Evolutionary conservation across 192 early-diverging fungal genomes (phyloP).

Genomic region (Entomortierella chlamydospora): DNA sequence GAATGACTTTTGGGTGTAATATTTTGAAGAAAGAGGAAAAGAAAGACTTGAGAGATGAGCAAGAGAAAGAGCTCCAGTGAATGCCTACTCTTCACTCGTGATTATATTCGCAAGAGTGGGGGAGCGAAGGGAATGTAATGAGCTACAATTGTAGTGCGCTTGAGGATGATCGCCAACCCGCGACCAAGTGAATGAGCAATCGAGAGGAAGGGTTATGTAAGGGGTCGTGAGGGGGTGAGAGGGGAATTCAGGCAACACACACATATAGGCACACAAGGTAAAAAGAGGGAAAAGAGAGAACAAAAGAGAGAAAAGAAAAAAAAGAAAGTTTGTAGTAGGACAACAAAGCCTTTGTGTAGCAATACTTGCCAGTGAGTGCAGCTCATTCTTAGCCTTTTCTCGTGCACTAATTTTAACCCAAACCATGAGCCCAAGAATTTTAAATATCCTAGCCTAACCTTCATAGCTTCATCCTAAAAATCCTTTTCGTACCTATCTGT

Average conservation of each 20-base stretch:
- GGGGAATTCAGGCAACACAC: neutral
- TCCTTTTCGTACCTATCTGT: too few species aligned
- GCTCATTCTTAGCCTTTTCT: too few species aligned
- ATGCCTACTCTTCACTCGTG: neutral
- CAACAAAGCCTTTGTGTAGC: neutral
- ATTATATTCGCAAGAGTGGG: neutral
- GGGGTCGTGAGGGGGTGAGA: neutral
- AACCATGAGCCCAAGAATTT: too few species aligned
- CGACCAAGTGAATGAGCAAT: neutral
- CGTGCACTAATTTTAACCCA: neutral
- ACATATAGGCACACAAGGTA: neutral
- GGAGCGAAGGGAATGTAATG: neutral
- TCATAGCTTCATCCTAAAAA: too few species aligned
- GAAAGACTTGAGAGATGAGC: neutral
- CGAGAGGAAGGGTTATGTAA: neutral
- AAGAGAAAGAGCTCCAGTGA: neutral
- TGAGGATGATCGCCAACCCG: neutral
- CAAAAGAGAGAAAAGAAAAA: slow-evolving; percentile 1
- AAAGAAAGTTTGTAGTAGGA: neutral
- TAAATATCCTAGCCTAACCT: too few species aligned
- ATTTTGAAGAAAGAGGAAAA: neutral
- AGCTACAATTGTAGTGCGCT: neutral
- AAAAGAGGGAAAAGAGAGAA: neutral
- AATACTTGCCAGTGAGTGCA: neutral
- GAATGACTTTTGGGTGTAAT: neutral